Evolutionary conservation across 139 green algal genomes (phyloP).

Genomic region (Chlorella sp.): DNA sequence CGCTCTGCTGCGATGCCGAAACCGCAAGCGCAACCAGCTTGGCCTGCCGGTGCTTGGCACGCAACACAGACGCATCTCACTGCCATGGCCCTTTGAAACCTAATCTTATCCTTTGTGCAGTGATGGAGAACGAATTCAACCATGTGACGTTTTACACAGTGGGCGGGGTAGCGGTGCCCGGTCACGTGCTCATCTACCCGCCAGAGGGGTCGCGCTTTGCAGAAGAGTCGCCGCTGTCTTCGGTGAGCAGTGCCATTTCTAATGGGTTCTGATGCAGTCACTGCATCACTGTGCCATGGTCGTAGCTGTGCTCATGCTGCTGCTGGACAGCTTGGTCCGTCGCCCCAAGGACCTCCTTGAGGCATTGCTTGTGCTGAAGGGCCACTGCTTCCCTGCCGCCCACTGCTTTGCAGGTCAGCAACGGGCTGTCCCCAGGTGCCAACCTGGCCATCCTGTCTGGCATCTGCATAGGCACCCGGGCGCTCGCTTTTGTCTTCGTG

Average conservation of each 20-base stretch:
- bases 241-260: background rate
- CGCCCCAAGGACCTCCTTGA: no score
- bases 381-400: background rate
- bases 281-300: background rate
- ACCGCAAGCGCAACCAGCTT: no score
- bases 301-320: background rate
- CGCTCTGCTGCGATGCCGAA: background rate
- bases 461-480: constrained; percentile 42
- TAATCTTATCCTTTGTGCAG: background rate
- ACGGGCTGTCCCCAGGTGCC: constrained; percentile 46
- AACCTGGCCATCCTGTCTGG: constrained; percentile 54
- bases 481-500: constrained; percentile 14
- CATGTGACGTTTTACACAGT: background rate
- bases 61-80: no score
- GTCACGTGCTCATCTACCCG: constrained; percentile 10
- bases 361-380: background rate
- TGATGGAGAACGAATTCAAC: constrained; percentile 22
- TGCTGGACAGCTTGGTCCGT: background rate
- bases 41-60: no score
- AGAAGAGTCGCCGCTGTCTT: background rate
- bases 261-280: background rate
- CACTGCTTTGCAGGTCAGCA: constrained; percentile 34
- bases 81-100: no score
- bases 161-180: constrained; percentile 12
- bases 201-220: no score